Evolutionary conservation across 306 rosid species (phyloP), one percentile per base, ranked within the genome.

Genomic region (Calophaca sinica): DNA sequence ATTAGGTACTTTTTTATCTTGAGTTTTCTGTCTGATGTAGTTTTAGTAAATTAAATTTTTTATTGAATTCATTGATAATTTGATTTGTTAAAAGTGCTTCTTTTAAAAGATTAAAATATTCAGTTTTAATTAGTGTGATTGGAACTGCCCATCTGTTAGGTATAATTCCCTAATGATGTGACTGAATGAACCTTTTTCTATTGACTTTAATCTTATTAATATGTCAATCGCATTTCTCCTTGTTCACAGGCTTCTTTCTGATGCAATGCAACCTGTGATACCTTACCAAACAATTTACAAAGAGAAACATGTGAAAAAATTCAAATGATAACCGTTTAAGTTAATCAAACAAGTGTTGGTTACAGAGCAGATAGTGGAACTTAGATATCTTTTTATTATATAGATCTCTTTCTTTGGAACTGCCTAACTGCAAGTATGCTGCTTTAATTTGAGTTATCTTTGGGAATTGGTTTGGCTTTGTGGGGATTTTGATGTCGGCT

Each of bases 121-220:
- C 29, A 48, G 50, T 60, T 9, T 10, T 52, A 61, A 51, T 60
- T 14, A 7, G 45, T 61, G 70, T 78, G 65, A 68, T 68, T 74
- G 52, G 83, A 78, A 73, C 64, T 45, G 26, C 20, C 73, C 42
- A 78, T 53, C 86, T 77, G 66, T 73, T 61, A 20, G 68, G 58
- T 78, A 26, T 35, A 38, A 68, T 78, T 81, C 80, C 77, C 44
- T 46, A 41, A 55, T 73, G 83, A 68, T 73, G 64, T 72, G 68
- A 77, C 73, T 73, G 55, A 60, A 42, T 50, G 75, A 15, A 50
- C 28, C 60, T 20, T 58, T 26, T 41, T 59, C 52, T 60, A n/a
- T 39, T 26, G 45, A 14, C 42, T 81, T 61, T 53, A 59, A 46
- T 66, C 58, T 41, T 50, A 28, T 82, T 68, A 67, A 15, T 33